Evolutionary conservation across 192 early-diverging fungal genomes (phyloP).

Genomic region (Mortierella alpina): DNA sequence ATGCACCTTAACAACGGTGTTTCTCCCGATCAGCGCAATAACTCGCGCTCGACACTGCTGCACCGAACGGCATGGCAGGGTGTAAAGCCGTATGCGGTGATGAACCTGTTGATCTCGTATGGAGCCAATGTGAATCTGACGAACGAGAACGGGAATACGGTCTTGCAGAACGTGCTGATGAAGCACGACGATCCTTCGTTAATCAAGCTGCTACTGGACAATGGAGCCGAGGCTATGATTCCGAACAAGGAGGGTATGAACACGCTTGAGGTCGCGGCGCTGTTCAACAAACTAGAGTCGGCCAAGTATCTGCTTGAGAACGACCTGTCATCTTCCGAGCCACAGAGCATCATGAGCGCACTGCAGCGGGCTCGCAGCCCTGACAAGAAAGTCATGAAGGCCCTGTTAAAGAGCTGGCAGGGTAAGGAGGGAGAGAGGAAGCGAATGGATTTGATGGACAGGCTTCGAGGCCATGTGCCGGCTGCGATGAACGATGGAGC

Average conservation of each 20-base stretch:
- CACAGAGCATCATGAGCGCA: constrained; percentile 22
- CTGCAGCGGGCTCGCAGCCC: constrained; percentile 22
- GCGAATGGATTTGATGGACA: constrained; percentile 21
- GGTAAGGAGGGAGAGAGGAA: constrained; percentile 34
- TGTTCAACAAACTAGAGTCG: constrained; percentile 41
- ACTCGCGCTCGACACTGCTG: constrained; percentile 35
- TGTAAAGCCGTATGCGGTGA: constrained; percentile 22
- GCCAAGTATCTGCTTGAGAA: constrained; percentile 40
- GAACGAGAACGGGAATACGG: constrained; percentile 44
- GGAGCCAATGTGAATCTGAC: constrained; percentile 48
- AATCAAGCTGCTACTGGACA: constrained; percentile 40
- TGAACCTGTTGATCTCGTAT: constrained; percentile 40
- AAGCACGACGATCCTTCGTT: constrained; percentile 46
- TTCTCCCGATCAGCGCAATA: constrained; percentile 38
- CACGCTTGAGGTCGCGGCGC: constrained; percentile 29
- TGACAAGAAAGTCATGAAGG: constrained; percentile 39
- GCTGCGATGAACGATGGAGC: too few relatives aligned
- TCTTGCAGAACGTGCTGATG: constrained; percentile 48
- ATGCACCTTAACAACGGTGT: constrained; percentile 35
- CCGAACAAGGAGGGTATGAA: constrained; percentile 50
- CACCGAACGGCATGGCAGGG: constrained; percentile 42
- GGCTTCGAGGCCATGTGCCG: not conserved
- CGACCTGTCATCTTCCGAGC: constrained; percentile 28
- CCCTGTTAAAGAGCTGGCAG: constrained; percentile 38
- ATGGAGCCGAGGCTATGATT: constrained; percentile 34